Evolutionary conservation across 2,329 filamentous ascomycete genomes (phyloP), one percentile per base, ranked within the genome.

Genomic region (Cercospora zeina): DNA sequence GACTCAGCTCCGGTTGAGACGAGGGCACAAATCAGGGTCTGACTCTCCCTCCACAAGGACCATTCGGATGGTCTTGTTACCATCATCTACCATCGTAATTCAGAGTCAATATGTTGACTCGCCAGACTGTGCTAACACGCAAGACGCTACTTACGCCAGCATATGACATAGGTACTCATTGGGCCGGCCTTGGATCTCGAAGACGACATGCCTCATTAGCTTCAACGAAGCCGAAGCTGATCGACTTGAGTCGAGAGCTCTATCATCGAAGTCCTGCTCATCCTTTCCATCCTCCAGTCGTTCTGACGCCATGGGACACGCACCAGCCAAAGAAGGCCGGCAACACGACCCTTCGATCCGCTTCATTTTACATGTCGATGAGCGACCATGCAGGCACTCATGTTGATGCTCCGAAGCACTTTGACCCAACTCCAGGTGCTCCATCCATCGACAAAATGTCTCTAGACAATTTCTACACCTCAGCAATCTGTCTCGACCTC

Each of bases 381-480:
- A 66, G 63, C 31, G 70, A 72, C 56, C 70, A 71, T 56, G 68
- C 69, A 3, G 68, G 69, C 11, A 72, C 70, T 4, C 70, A 72
- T 51, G 67, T 72, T 37, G 69, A 71, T 39, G 70, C 70, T 8
- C 68, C 67, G 8, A 72, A 71, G 53, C 69, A 71, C 62, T 72
- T 72, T 54, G 68, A 70, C 24, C 66, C 68, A 0, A 65, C 64
- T 6, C 67, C 68, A 10, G 69, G 69, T 13, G 69, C 66, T 5
- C 61, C 67, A 0, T 67, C 65, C 0, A 71, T 71, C 62, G 69
- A 71, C 42, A 63, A 70, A 49, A 71, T 72, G 64, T 69, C 65
- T 3, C 27, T 71, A 1, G 65, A 68, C n/a, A 65, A 71, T 62
- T 71, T 71, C 59, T 70, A 69, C 54, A 71, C 68, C 19, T 62